Evolutionary conservation across 2,329 filamentous ascomycete genomes (phyloP), one percentile per base, ranked within the genome.

Genomic region (Nemania sp.): DNA sequence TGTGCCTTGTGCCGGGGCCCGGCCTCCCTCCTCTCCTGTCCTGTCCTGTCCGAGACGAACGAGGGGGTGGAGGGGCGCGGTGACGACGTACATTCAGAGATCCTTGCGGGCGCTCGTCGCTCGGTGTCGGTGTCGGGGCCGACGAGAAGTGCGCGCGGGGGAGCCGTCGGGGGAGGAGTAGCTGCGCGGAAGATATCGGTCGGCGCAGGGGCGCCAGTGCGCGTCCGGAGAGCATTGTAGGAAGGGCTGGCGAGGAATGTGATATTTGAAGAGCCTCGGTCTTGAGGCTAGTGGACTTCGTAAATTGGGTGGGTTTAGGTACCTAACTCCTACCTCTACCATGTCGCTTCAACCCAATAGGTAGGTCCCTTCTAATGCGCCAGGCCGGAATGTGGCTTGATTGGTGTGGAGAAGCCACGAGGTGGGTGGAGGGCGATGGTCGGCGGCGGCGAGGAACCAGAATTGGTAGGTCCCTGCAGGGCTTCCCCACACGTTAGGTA

Each of bases 111-210:
- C 54, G 57, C 11, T 57, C 37, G 3, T 59, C 50, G 39, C 57
- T 13, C 15, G 3, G 49, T 7, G n/a, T n/a, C n/a, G 50, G 39
- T 50, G 40, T 42, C 45, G 63, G 64, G 11, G 66, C 61, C 18
- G 66, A 65, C 20, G 67, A 63, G 57, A 69, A 66, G 39, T 29
- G 4, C 64, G 66, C 48, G 50, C 53, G 12, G 54, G 7, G 43
- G 50, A 57, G 61, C 39, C 51, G 62, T 43, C 17, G 52, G 17
- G 55, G 57, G 39, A 45, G 21, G 17, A 59, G 13, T n/a, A 37
- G 32, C 35, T 18, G 60, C 15, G 42, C 55, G 2, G n/a, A 20
- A 18, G 53, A 18, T 29, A 58, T 42, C n/a, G 59, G 17, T 18
- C 49, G 48, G 57, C 68, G 68, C 40, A 64, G 42, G 6, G 60